Conservation (phyloP, 106 monocot genomes). For the Narthecium ossifragum region DNA sequence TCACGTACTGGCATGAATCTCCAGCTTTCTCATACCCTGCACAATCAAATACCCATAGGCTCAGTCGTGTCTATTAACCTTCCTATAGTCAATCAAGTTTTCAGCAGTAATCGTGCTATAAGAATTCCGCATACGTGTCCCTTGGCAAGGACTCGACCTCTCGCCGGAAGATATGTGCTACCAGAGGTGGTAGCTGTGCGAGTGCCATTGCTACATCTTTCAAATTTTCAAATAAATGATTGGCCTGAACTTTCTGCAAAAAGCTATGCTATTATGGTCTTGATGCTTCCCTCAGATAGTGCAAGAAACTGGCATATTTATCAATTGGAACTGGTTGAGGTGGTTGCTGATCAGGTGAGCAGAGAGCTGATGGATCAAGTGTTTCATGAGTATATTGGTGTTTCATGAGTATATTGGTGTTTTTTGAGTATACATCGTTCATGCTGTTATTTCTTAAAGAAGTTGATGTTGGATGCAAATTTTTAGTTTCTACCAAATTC, state of each 20-base stretch:
- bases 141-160: constrained; percentile 51
- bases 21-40: constrained; percentile 77
- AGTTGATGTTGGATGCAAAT: too few relatives aligned
- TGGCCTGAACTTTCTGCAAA: constrained; percentile 80
- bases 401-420: too few relatives aligned
- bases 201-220: constrained; percentile 70
- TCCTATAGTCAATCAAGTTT: constrained; percentile 67
- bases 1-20: constrained; percentile 53
- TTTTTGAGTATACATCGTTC: too few relatives aligned
- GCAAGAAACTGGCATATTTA: constrained; percentile 84
- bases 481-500: too few relatives aligned
- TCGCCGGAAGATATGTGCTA: constrained; percentile 51
- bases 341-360: constrained; percentile 88
- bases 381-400: too few relatives aligned
- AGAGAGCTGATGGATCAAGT: too few relatives aligned
- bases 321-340: constrained; percentile 92
- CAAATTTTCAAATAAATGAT: constrained; percentile 91
- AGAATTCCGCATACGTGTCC: constrained; percentile 63
- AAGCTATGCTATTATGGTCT: constrained; percentile 85
- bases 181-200: constrained; percentile 78
- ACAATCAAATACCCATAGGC: constrained; percentile 40
- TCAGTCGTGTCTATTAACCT: constrained; percentile 61
- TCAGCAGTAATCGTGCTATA: constrained; percentile 67
- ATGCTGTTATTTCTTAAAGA: too few relatives aligned
- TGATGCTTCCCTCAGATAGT: constrained; percentile 90